phyloP scores from a whole-genome alignment of 768 basidiomycete species.

The Lactarius tabidus region DNA sequence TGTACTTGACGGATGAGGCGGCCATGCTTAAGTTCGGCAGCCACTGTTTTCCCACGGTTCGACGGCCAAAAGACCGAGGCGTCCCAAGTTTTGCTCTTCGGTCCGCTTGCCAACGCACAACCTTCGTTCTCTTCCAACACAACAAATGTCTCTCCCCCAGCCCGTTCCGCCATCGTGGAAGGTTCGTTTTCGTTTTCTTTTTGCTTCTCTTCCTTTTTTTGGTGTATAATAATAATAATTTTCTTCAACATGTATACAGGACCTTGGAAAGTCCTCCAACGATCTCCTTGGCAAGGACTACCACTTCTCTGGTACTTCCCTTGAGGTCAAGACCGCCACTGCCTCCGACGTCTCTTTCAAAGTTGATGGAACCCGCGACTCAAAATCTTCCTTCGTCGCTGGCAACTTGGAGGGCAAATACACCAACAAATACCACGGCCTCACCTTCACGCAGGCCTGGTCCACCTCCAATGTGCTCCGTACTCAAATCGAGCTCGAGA shows the following conservation, averaged over 20 bases:
- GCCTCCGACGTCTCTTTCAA: conserved; percentile 92
- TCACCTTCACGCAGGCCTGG: conserved; percentile 94
- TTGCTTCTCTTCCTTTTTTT: background rate
- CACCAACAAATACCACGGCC: conserved; percentile 84
- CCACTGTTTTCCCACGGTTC: background rate
- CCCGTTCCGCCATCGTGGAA: conserved; percentile 98
- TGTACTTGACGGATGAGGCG: conserved; percentile 37
- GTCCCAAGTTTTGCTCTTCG: conserved; percentile 26
- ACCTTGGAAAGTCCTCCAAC: conserved; percentile 95
- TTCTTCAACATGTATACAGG: conserved; percentile 41
- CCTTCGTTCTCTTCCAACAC: conserved; percentile 3
- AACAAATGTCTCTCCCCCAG: conserved; percentile 84
- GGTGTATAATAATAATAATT: background rate
- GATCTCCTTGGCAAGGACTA: conserved; percentile 94
- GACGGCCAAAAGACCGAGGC: conserved; percentile 14
- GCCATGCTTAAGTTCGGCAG: background rate
- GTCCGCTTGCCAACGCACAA: conserved; percentile 30
- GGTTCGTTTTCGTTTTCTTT: conserved; percentile 42
- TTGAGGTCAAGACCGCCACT: conserved; percentile 87
- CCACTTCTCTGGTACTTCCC: conserved; percentile 63
- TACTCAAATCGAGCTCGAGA: conserved; percentile 90
- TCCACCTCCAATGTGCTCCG: conserved; percentile 91
- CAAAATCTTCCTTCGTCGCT: conserved; percentile 65
- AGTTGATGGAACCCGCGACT: conserved; percentile 79
- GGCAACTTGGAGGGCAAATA: conserved; percentile 98